These are phyloP conservation scores for Trichophyton verrucosum DNA, from an alignment of 2,329 filamentous ascomycete genomes.

Conservation along the genomic window DNA sequence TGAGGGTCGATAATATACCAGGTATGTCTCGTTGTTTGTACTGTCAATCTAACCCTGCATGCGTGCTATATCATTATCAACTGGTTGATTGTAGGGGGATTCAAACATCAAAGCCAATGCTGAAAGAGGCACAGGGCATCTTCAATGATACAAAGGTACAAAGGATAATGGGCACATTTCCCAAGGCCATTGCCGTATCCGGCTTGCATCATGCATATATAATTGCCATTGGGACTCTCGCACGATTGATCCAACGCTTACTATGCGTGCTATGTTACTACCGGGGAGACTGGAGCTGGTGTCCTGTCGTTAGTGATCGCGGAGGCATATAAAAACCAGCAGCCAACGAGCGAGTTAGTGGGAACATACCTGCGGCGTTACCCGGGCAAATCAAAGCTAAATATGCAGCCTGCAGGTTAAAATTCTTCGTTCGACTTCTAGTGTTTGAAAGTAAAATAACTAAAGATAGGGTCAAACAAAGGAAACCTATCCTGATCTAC, in stretches of 20 bases:
- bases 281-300: not conserved
- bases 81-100: not conserved
- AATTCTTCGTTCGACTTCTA: not conserved
- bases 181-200: not conserved
- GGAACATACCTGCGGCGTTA: not conserved
- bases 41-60: not conserved
- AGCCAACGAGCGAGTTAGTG: not conserved
- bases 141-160: not conserved
- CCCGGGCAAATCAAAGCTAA: not conserved
- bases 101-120: not conserved
- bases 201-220: not conserved
- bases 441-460: not conserved
- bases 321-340: not conserved
- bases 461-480: conserved; percentile 1
- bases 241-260: conserved; percentile 1
- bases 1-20: not conserved
- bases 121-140: not conserved
- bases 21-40: not conserved
- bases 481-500: not conserved
- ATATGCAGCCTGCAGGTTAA: not conserved
- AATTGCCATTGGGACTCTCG: not conserved
- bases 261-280: not conserved
- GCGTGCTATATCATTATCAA: not conserved
- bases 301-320: too few species aligned
- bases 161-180: not conserved